Conservation (phyloP, 257 asterid genomes). For the Forsythia suspensa region DNA sequence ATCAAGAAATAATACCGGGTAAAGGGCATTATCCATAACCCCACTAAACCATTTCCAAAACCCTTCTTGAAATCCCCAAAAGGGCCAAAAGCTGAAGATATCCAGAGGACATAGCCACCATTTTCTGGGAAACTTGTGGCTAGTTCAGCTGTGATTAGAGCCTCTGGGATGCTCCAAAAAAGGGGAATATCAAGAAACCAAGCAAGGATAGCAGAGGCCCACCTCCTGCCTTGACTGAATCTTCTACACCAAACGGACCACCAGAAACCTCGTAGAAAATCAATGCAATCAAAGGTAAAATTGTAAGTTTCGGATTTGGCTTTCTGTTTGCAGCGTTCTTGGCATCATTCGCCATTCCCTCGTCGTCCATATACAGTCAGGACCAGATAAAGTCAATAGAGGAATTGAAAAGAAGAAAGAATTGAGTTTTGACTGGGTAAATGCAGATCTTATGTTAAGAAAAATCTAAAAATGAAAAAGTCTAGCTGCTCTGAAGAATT, state of each 20-base stretch:
- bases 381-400: neutral
- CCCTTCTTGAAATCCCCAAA: constrained; percentile 89
- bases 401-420: neutral
- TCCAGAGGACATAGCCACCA: constrained; percentile 87
- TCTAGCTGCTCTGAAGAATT: neutral
- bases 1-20: constrained; percentile 88
- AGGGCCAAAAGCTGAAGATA: constrained; percentile 79
- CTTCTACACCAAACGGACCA: constrained; percentile 93
- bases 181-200: constrained; percentile 71
- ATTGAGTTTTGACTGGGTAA: neutral
- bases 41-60: constrained; percentile 98
- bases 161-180: constrained; percentile 89
- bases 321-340: constrained; percentile 21
- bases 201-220: constrained; percentile 73
- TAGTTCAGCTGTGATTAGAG: constrained; percentile 79
- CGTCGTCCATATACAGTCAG: constrained; percentile 39
- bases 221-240: constrained; percentile 75
- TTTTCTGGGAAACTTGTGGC: constrained; percentile 80
- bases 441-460: neutral
- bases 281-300: constrained; percentile 76
- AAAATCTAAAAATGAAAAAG: no score
- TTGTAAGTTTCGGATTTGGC: constrained; percentile 52
- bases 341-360: constrained; percentile 32
- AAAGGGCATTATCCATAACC: constrained; percentile 90
- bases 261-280: constrained; percentile 94